Evolutionary conservation across 208 protist species (phyloP).

Genomic region (Endotrypanum monterogeii): DNA sequence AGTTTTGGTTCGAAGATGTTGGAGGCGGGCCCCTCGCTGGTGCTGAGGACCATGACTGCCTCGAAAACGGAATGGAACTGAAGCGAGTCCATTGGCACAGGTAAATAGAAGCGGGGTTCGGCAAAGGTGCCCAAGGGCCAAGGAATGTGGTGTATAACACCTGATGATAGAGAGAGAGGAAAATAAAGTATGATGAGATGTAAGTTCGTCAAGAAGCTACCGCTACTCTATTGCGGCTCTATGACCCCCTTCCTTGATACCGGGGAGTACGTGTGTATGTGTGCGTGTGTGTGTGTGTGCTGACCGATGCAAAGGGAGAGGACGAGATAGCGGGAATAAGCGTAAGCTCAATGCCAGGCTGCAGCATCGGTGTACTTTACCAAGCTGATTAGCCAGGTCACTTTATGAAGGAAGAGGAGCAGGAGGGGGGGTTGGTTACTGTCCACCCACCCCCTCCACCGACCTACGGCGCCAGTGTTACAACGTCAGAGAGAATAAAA

Average conservation of each 20-base stretch:
- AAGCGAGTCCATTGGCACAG: conserved; percentile 44
- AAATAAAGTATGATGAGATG: neutral
- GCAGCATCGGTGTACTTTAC: neutral
- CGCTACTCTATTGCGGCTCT: neutral
- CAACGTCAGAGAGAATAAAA: neutral
- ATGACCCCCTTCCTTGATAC: neutral
- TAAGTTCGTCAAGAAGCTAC: neutral
- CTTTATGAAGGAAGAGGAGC: neutral
- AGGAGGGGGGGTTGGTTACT: too few species aligned
- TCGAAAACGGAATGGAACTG: conserved; percentile 52
- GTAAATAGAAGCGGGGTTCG: neutral
- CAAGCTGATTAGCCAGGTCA: neutral
- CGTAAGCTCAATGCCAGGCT: neutral
- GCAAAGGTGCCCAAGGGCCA: neutral
- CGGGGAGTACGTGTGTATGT: neutral
- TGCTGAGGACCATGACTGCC: conserved; percentile 53
- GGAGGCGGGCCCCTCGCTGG: conserved; percentile 61
- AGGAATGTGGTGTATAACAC: neutral
- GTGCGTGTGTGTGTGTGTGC: neutral
- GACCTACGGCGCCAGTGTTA: neutral
- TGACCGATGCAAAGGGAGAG: neutral
- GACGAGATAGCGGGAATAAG: neutral
- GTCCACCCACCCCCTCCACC: neutral
- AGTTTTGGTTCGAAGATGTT: conserved; percentile 86
- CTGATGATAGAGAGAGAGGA: neutral